phyloP scores from a whole-genome alignment of 805 yeast species.

The Wickerhamiella lipophila region DNA sequence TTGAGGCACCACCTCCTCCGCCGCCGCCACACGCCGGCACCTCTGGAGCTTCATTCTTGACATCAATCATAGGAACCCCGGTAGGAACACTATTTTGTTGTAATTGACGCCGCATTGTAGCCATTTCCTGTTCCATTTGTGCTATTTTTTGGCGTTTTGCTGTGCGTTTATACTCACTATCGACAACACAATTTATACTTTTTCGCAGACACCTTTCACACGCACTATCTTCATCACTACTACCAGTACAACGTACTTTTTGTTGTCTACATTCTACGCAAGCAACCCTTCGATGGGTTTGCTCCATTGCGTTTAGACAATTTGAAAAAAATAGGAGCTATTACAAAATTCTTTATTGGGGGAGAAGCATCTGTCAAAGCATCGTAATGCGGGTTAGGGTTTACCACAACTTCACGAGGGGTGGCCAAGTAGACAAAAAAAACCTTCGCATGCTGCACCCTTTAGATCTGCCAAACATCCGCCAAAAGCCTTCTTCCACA shows the following conservation, averaged over 20 bases:
- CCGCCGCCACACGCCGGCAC: not conserved
- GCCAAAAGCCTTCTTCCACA: constrained; percentile 16
- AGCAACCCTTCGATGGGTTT: constrained; percentile 33
- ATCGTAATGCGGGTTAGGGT: not conserved
- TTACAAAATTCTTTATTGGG: too few relatives aligned
- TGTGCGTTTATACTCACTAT: constrained; percentile 76
- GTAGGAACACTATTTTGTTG: constrained; percentile 8
- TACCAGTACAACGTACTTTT: constrained; percentile 34
- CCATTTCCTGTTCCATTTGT: constrained; percentile 58
- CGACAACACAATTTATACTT: constrained; percentile 54
- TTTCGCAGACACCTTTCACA: constrained; percentile 73
- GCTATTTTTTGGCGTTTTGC: constrained; percentile 51
- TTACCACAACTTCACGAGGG: not conserved
- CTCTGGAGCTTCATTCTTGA: not conserved
- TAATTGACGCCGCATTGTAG: constrained; percentile 42
- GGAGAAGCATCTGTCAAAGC: not conserved
- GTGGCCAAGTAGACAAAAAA: not conserved
- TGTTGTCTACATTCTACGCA: constrained; percentile 96
- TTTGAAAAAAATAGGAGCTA: not conserved
- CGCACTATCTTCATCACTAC: constrained; percentile 49
- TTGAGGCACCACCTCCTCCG: not conserved
- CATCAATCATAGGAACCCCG: constrained; percentile 4
- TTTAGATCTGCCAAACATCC: constrained; percentile 26
- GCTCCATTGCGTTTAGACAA: not conserved
- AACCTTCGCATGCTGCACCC: constrained; percentile 14